A percentile compares a stretch with the other conserved stretches of the same genome.
phyloP scores from a whole-genome alignment of 1,284 basidiomycete genomes.

The Sanghuangporus weigelae region DNA sequence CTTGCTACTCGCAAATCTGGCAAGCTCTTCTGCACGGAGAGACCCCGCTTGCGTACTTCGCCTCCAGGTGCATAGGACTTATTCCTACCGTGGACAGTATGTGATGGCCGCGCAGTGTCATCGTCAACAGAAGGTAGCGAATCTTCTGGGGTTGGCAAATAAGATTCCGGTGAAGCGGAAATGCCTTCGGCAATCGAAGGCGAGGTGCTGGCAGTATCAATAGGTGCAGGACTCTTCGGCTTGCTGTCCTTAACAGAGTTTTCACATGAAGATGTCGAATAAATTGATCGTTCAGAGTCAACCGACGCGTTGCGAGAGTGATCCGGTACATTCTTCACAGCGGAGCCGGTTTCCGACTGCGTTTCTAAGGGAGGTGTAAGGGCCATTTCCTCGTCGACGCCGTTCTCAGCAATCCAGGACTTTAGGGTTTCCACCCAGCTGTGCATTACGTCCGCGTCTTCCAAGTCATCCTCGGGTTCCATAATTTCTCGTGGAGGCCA shows the following conservation, averaged over 20 bases:
- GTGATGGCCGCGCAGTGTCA: constrained; percentile 15
- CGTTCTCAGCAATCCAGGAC: constrained; percentile 64
- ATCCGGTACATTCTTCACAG: constrained; percentile 35
- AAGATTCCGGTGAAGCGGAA: constrained; percentile 47
- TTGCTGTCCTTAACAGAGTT: constrained; percentile 29
- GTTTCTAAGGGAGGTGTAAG: neutral
- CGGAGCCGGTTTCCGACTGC: constrained; percentile 20
- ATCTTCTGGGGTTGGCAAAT: constrained; percentile 55
- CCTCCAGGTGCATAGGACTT: constrained; percentile 48
- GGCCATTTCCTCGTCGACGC: constrained; percentile 8
- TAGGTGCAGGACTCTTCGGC: constrained; percentile 42
- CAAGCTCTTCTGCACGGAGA: constrained; percentile 76
- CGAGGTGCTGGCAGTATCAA: constrained; percentile 44
- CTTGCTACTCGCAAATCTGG: constrained; percentile 74
- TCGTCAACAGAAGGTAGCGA: constrained; percentile 35
- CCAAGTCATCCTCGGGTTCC: constrained; percentile 36
- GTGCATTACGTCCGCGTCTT: constrained; percentile 49
- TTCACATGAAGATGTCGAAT: constrained; percentile 32
- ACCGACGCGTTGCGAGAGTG: constrained; percentile 60
- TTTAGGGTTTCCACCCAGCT: constrained; percentile 73
- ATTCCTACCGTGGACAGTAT: constrained; percentile 47
- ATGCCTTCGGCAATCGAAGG: constrained; percentile 32
- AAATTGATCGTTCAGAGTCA: constrained; percentile 53
- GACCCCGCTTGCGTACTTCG: constrained; percentile 29
- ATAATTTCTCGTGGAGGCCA: constrained; percentile 75